Evolutionary conservation across 225 moss, liverwort and hornwort genomes (phyloP), one percentile per base, ranked within the genome.

Genomic region (Physcomitrellopsis africana): DNA sequence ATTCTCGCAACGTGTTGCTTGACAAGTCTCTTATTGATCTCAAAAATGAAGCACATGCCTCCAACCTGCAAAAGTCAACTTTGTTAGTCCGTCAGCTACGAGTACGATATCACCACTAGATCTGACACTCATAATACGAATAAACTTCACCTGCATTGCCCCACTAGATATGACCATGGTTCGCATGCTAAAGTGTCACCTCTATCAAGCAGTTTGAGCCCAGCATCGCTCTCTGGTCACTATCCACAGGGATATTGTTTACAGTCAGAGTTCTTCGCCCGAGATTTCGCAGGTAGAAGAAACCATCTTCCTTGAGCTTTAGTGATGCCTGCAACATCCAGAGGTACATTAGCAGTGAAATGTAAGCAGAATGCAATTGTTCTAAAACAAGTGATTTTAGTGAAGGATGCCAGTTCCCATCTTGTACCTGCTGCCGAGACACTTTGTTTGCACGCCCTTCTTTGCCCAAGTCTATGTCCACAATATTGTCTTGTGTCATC

Each of bases 361-460:
- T 11, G 48, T 77, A 15, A 3, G 55, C 5, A 47, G 6, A 19
- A 68, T 63, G 29, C 10, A 10, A 46, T 2, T 0, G 42, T 1
- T 41, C 8, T 19, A 26, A 29, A 67, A 80, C 2, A 0, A 59
- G 19, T 15, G 13, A 27, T n/a, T 59, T 32, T 22, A 14, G 10
- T 16, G 45, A 12, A 22, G 8, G 51, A 19, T 59, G 24, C 3
- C 8, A 41, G 55, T 55, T 52, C 20, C 42, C 51, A 42, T 27
- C 48, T 61, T 24, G n/a, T 77, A 97, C 97, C 94, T 97, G 97
- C 73, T 90, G 89, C 47, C 97, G 94, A 75, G 97, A 97, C 32
- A 97, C 94, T 92, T 97, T 97, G 82, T 97, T 97, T 53, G 97
- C 97, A 78, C 92, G 86, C 77, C 97, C 97, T 86, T 97, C 97